These are phyloP conservation scores for Ashbya aceris DNA, from an alignment of 1,139 yeast genomes.

Conservation along the genomic window DNA sequence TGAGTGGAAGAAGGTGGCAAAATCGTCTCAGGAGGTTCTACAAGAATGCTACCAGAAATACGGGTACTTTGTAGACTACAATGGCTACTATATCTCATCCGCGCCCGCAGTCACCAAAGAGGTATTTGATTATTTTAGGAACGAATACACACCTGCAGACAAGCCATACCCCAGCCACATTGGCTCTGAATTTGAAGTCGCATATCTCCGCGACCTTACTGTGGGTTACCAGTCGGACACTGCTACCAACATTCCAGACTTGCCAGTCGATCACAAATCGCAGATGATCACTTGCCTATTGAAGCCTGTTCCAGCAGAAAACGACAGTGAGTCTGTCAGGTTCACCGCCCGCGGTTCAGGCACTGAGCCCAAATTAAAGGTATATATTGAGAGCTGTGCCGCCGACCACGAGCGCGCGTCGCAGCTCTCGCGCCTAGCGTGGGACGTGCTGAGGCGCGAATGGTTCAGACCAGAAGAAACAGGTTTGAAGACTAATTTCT, in stretches of 20 bases:
- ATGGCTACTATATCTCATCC: slow-evolving; percentile 72
- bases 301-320: slow-evolving; percentile 12
- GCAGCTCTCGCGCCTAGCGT: slow-evolving; percentile 50
- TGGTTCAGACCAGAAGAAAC: slow-evolving; percentile 53
- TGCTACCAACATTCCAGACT: slow-evolving; percentile 42
- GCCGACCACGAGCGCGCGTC: slow-evolving; percentile 38
- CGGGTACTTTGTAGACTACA: slow-evolving; percentile 77
- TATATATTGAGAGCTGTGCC: slow-evolving; percentile 75
- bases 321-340: slow-evolving; percentile 34
- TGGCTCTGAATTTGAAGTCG: slow-evolving; percentile 39
- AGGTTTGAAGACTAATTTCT: slow-evolving; percentile 23
- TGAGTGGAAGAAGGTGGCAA: slow-evolving; percentile 36
- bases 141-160: slow-evolving; percentile 11
- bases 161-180: slow-evolving; percentile 28
- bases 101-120: slow-evolving; percentile 41
- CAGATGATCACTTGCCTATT: slow-evolving; percentile 74
- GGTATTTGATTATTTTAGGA: slow-evolving; percentile 46
- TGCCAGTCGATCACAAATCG: slow-evolving; percentile 63
- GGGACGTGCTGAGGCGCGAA: slow-evolving; percentile 46
- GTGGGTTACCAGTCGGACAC: slow-evolving; percentile 71
- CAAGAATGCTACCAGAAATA: slow-evolving; percentile 50
- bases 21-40: slow-evolving; percentile 38
- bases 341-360: slow-evolving; percentile 93
- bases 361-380: slow-evolving; percentile 90
- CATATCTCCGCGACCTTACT: slow-evolving; percentile 77